phyloP scores from a whole-genome alignment of 805 yeast species.

The Barnettozyma salicaria region DNA sequence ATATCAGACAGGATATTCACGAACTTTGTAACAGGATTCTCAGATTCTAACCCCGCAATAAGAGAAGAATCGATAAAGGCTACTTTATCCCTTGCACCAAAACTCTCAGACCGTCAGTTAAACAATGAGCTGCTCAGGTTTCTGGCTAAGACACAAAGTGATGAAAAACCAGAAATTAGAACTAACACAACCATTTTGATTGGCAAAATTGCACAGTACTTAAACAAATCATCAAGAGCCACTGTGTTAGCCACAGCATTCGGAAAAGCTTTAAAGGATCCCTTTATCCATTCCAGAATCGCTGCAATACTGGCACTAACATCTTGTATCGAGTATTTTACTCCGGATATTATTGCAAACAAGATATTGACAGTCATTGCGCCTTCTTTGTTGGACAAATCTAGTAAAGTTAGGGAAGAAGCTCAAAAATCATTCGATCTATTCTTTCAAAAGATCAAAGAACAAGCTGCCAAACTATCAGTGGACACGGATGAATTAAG shows the following conservation, averaged over 20 bases:
- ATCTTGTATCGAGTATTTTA: slow-evolving; percentile 55
- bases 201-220: slow-evolving; percentile 54
- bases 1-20: slow-evolving; percentile 66
- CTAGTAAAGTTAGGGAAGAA: slow-evolving; percentile 60
- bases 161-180: slow-evolving; percentile 68
- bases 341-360: slow-evolving; percentile 70
- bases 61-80: slow-evolving; percentile 76
- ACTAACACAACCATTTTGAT: slow-evolving; percentile 70
- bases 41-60: slow-evolving; percentile 76
- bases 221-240: slow-evolving; percentile 52
- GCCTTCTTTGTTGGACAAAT: slow-evolving; percentile 72
- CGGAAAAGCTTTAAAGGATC: slow-evolving; percentile 74
- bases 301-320: slow-evolving; percentile 74
- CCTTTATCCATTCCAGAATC: slow-evolving; percentile 65
- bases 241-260: slow-evolving; percentile 84
- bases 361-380: slow-evolving; percentile 81
- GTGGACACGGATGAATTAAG: slow-evolving; percentile 20
- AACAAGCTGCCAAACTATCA: slow-evolving; percentile 37
- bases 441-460: slow-evolving; percentile 49
- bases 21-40: slow-evolving; percentile 70
- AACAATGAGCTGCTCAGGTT: slow-evolving; percentile 79
- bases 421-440: slow-evolving; percentile 64
- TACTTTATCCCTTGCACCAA: slow-evolving; percentile 49
- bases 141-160: slow-evolving; percentile 78
- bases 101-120: slow-evolving; percentile 69